These are phyloP conservation scores for Panicum virgatum DNA, from an alignment of 202 grass and related monocot genomes.

Conservation along the genomic window DNA sequence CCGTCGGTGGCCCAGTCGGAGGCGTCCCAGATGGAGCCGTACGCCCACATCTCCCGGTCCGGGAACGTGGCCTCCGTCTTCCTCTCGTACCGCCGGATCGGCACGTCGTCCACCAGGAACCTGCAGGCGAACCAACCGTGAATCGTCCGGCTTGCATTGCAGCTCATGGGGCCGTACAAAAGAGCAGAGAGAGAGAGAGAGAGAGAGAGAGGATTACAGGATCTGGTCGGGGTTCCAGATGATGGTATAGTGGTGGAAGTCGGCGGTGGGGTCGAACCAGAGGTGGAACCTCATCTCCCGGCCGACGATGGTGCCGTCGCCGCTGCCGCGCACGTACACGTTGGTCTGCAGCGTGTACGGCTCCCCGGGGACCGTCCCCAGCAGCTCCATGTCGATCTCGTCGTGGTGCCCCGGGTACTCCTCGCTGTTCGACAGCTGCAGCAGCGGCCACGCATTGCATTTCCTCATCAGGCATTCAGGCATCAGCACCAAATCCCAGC, in stretches of 20 bases:
- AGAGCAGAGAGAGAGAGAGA: no score
- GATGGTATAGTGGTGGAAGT: slow-evolving; percentile 83
- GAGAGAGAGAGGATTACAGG: no score
- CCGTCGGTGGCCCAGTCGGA: slow-evolving; percentile 87
- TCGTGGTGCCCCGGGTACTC: slow-evolving; percentile 70
- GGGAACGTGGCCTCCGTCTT: slow-evolving; percentile 42
- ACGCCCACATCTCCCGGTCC: slow-evolving; percentile 66
- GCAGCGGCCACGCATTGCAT: no score
- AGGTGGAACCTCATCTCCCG: slow-evolving; percentile 86
- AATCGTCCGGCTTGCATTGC: no score
- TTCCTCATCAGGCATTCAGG: no score
- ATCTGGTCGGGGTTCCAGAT: slow-evolving; percentile 87
- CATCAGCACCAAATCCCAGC: no score
- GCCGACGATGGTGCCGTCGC: slow-evolving; percentile 60
- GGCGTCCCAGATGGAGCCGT: slow-evolving; percentile 88
- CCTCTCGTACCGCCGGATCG: slow-evolving; percentile 51
- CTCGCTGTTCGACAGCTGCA: slow-evolving; percentile 70
- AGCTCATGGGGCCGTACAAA: no score
- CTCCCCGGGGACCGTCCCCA: slow-evolving; percentile 76
- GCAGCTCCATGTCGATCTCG: slow-evolving; percentile 85
- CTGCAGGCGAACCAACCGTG: no score
- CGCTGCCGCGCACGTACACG: slow-evolving; percentile 81
- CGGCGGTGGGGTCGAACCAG: slow-evolving; percentile 79
- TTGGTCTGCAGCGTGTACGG: slow-evolving; percentile 91
- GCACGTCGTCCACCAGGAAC: slow-evolving; percentile 86